Evolutionary conservation across 441 rosid genomes (phyloP).

Genomic region (Capsella rubella): DNA sequence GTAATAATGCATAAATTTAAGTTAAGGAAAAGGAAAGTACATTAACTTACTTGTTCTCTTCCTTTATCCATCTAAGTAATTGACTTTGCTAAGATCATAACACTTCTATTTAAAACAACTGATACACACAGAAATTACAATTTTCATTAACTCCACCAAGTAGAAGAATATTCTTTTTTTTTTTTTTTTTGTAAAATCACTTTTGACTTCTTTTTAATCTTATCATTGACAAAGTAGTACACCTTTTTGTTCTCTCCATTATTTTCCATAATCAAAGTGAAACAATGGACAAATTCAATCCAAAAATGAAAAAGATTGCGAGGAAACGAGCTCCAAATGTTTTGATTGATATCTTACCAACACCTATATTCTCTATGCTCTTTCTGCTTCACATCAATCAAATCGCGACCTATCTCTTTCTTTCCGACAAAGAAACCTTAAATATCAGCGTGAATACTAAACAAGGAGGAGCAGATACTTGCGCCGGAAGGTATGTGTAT

Average conservation of each 20-base stretch:
- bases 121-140: neutral
- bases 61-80: neutral
- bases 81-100: neutral
- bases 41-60: neutral
- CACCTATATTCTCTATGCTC: neutral
- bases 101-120: neutral
- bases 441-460: neutral
- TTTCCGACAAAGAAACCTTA: conserved; percentile 9
- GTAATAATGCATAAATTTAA: neutral
- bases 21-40: neutral
- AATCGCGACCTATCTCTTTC: conserved; percentile 4
- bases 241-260: conserved; percentile 12
- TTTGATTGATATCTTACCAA: neutral
- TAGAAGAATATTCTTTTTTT: neutral
- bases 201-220: neutral
- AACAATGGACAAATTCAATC: conserved; percentile 21
- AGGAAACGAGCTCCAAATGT: conserved; percentile 24
- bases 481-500: conserved; percentile 55
- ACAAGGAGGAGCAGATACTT: conserved; percentile 41
- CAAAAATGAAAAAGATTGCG: conserved; percentile 6
- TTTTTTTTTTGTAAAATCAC: conserved; percentile 19
- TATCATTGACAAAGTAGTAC: conserved; percentile 27
- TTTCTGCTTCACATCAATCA: conserved; percentile 12
- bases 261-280: conserved; percentile 7
- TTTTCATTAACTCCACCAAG: conserved; percentile 9